Conservation (phyloP, 2,329 filamentous ascomycete species). For the Thielaviopsis musarum region DNA sequence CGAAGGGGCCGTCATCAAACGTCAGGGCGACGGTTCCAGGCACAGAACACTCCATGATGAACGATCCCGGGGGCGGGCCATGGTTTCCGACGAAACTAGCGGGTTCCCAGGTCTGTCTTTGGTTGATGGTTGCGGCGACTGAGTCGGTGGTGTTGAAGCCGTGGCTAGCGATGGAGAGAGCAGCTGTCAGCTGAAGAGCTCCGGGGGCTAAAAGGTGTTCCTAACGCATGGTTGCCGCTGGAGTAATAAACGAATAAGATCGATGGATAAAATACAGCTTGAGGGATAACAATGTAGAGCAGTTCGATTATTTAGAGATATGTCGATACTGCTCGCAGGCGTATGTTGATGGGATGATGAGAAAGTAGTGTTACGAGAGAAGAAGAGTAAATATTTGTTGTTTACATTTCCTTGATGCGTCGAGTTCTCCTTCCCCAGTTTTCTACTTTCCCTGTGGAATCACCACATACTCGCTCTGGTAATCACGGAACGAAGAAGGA, state of each 20-base stretch:
- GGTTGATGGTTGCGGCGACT: background rate
- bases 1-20: constrained; percentile 30
- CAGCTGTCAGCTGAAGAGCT: background rate
- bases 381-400: too few species aligned
- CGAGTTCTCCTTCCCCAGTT: too few species aligned
- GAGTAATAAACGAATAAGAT: background rate
- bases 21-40: constrained; percentile 27
- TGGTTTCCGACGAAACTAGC: background rate
- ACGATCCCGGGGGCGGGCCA: constrained; percentile 8
- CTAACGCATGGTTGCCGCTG: background rate
- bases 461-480: too few species aligned
- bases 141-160: background rate
- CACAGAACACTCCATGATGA: constrained; percentile 16
- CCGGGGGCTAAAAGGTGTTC: background rate
- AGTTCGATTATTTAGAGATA: too few species aligned
- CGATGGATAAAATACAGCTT: background rate
- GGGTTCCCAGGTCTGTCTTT: background rate
- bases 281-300: background rate
- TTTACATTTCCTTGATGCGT: too few species aligned
- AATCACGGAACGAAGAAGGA: too few species aligned
- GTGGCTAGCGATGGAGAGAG: background rate
- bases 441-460: too few species aligned
- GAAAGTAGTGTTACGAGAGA: too few species aligned
- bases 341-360: too few species aligned
- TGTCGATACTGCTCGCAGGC: too few species aligned